Conservation (phyloP, 75 land plant species). For the Selaginella tamariscina region DNA sequence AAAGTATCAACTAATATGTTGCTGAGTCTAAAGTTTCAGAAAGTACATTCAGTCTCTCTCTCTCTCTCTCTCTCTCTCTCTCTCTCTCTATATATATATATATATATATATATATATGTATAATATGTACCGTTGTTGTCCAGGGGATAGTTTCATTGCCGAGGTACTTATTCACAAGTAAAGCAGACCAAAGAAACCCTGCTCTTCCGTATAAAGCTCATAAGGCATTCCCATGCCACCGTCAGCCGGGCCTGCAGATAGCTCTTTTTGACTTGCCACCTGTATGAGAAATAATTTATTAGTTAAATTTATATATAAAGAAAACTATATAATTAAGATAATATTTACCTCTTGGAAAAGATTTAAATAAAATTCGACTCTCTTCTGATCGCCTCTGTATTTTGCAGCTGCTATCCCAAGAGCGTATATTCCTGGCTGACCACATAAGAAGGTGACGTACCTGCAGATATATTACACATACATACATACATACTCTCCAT, state of each 20-base stretch:
- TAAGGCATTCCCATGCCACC: slow-evolving; percentile 72
- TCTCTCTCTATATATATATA: too few relatives aligned
- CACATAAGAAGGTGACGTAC: slow-evolving; percentile 75
- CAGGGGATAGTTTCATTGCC: slow-evolving; percentile 53
- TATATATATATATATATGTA: too few relatives aligned
- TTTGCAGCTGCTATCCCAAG: slow-evolving; percentile 77
- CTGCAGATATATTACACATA: slow-evolving; percentile 20
- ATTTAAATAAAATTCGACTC: slow-evolving; percentile 35
- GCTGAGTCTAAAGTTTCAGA: too few relatives aligned
- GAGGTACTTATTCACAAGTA: slow-evolving; percentile 61
- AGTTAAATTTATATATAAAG: background rate
- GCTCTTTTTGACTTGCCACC: slow-evolving; percentile 53
- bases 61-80: too few relatives aligned
- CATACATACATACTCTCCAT: background rate
- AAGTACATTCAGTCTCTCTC: too few relatives aligned
- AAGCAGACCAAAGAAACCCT: slow-evolving; percentile 78
- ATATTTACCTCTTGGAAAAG: slow-evolving; percentile 46
- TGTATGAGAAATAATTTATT: too few relatives aligned
- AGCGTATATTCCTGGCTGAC: slow-evolving; percentile 72
- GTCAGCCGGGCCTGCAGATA: slow-evolving; percentile 32
- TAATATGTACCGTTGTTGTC: slow-evolving; percentile 33
- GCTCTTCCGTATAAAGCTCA: slow-evolving; percentile 84
- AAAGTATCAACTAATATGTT: too few relatives aligned
- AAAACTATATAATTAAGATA: background rate
- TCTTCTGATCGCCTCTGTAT: slow-evolving; percentile 30